A percentile compares a stretch with the other conserved stretches of the same genome.
These are phyloP conservation scores for Comarum palustre DNA, from an alignment of 306 rosid species.

Conservation along the genomic window DNA sequence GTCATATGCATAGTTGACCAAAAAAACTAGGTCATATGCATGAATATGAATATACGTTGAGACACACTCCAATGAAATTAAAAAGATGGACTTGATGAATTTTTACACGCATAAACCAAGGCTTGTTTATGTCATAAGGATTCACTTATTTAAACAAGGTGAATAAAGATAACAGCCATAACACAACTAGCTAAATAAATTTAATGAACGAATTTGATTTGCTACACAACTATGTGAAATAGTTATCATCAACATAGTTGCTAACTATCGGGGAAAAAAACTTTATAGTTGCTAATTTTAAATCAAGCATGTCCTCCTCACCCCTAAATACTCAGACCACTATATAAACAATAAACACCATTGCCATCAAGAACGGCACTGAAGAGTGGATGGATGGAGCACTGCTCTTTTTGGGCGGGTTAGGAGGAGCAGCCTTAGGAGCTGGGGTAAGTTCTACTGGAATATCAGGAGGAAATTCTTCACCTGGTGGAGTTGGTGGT, in stretches of 20 bases:
- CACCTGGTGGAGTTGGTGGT: background rate
- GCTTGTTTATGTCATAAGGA: background rate
- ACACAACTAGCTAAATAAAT: background rate
- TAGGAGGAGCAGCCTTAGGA: background rate
- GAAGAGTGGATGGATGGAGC: background rate
- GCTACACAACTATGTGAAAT: background rate
- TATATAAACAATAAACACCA: background rate
- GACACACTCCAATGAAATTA: no score
- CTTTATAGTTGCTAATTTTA: background rate
- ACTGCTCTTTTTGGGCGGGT: background rate
- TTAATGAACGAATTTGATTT: background rate
- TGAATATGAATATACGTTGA: background rate
- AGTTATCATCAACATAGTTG: background rate
- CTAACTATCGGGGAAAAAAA: background rate
- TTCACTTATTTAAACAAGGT: background rate
- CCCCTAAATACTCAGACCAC: background rate
- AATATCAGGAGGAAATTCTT: background rate
- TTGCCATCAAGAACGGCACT: background rate
- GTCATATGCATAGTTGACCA: no score
- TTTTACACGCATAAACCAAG: no score
- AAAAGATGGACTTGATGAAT: background rate
- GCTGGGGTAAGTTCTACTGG: background rate
- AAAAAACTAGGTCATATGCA: no score
- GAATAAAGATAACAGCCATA: no score
- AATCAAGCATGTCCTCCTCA: background rate